Conservation (phyloP, 257 asterid genomes). For the Mentha longifolia region DNA sequence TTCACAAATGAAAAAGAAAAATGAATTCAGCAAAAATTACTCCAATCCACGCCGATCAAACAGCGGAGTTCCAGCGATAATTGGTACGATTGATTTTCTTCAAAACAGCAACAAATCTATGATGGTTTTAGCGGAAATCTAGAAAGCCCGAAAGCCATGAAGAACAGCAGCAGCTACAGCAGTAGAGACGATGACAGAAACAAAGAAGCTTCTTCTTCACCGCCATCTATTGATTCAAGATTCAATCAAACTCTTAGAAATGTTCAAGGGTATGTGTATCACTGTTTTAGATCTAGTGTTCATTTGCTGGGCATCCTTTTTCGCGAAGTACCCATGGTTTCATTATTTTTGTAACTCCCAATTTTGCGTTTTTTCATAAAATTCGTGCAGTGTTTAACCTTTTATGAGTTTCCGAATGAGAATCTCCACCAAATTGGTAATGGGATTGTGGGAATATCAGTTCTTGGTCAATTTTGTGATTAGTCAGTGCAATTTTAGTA, state of each 20-base stretch:
- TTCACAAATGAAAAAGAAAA: background rate
- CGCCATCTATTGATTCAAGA: slow-evolving; percentile 80
- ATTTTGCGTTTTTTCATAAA: slow-evolving; percentile 2
- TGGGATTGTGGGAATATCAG: slow-evolving; percentile 21
- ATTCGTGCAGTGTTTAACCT: slow-evolving; percentile 8
- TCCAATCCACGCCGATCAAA: slow-evolving; percentile 10
- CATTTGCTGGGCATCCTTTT: slow-evolving; percentile 8
- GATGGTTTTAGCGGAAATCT: slow-evolving; percentile 30
- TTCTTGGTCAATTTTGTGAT: slow-evolving; percentile 18
- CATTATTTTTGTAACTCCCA: background rate
- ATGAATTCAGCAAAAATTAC: slow-evolving; percentile 1
- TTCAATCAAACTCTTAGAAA: slow-evolving; percentile 91
- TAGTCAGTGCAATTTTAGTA: slow-evolving; percentile 1
- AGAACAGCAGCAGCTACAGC: slow-evolving; percentile 47
- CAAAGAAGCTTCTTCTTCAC: slow-evolving; percentile 52
- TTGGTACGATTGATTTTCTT: slow-evolving; percentile 10
- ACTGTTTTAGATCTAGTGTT: slow-evolving; percentile 44
- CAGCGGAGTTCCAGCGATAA: slow-evolving; percentile 14
- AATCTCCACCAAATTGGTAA: background rate
- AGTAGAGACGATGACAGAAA: slow-evolving; percentile 54
- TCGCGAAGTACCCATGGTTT: slow-evolving; percentile 18
- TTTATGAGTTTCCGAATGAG: slow-evolving; percentile 33
- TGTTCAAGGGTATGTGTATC: slow-evolving; percentile 80
- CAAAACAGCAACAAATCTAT: slow-evolving; percentile 23
- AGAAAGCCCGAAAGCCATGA: slow-evolving; percentile 33